Base-by-base conservation (phyloP, 2,329 filamentous ascomycete species). In the Massarina eburnea region DNA sequence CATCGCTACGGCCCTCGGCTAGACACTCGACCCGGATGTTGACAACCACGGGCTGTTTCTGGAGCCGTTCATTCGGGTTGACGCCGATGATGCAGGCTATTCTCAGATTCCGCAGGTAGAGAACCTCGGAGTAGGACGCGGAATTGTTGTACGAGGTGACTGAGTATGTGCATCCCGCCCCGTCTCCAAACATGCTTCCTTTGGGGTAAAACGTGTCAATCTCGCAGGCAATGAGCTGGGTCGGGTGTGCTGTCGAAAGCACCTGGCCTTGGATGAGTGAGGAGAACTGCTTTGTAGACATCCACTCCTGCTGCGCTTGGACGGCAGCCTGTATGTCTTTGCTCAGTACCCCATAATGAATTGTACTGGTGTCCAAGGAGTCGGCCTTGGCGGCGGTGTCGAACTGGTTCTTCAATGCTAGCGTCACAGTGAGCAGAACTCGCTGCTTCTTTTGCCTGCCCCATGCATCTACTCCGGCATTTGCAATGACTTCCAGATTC, bases 281-380 rank as follows among this genome's bases (percentile, higher is more conserved):
- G 7, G 21, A 14, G 8, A 71, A 43, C 2, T 58, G 56, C 24
- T 47, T 48, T 1, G 62, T 62, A 8, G 52, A 53, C 20, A 54
- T 51, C 66, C 66, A 70, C n/a, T 32, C 2, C 45, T 41, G 10
- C 35, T 30, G 14, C 39, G 39, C 8, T 45, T 34, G 2, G 12
- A 42, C 8, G 20, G 8, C 8, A n/a, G 15, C 24, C 14, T 10
- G 71, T 12, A 91, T 75, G 0, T 76, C 75, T 70, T 90, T 89
- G 71, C 82, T 84, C 12, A 91, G 75, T 8, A 73, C 76, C 2
- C 88, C 87, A 60, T 91, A 91, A 71, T 91, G 85, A 19, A 90
- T 81, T 2, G 88, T 91, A 62, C 86, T 86, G n/a, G 70, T 68
- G 36, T 82, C 79, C 26, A 91, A 78, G 8, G 72, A 71, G 70